phyloP scores from a whole-genome alignment of 73 alveolate species.

The Breviolum minutum region DNA sequence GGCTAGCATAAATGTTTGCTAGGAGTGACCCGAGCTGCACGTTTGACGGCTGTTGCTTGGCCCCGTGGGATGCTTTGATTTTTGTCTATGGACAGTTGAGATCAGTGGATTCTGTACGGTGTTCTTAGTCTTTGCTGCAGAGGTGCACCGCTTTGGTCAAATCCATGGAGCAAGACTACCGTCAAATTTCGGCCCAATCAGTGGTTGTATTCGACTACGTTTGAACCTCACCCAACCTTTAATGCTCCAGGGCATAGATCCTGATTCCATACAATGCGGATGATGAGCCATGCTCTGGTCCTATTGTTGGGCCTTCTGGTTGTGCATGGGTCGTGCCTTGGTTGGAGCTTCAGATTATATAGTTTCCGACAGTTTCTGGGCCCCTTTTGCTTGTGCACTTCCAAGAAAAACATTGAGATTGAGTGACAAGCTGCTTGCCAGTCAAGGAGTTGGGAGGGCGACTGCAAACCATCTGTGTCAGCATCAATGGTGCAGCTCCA shows the following conservation, averaged over 20 bases:
- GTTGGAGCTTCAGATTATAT: too few relatives aligned
- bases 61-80: neutral
- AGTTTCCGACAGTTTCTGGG: neutral
- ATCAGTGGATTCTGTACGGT: too few relatives aligned
- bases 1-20: neutral
- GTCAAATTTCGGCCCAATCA: constrained; percentile 18
- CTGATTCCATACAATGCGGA: neutral
- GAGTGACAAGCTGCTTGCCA: neutral
- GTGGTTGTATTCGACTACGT: neutral
- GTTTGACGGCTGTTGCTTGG: neutral
- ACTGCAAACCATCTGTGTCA: neutral
- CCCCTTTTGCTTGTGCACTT: too few relatives aligned
- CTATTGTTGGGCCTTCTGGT: neutral
- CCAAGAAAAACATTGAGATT: too few relatives aligned
- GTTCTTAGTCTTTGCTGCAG: too few relatives aligned
- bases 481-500: constrained; percentile 33
- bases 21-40: neutral
- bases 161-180: neutral
- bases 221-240: neutral
- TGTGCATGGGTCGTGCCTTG: neutral
- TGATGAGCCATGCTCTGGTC: neutral
- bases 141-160: neutral
- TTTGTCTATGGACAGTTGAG: too few relatives aligned
- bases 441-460: neutral
- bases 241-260: neutral